Evolutionary conservation across 768 basidiomycete genomes (phyloP).

Genomic region (Chalciporus sphaerocephalus): DNA sequence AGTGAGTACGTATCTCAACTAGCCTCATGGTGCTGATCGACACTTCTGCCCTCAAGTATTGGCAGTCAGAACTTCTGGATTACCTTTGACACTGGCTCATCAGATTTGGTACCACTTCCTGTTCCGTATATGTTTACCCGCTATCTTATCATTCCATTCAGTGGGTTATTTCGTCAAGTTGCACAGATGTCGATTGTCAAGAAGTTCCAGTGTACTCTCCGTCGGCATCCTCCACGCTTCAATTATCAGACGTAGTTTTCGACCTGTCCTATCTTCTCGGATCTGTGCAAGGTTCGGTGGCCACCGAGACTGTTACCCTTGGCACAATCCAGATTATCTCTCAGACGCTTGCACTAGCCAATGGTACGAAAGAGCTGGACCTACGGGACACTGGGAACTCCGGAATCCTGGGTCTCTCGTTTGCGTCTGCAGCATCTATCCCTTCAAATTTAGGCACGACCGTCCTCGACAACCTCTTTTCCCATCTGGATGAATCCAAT

Average conservation of each 20-base stretch:
- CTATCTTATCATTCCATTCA: conserved; percentile 10
- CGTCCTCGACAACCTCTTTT: conserved; percentile 46
- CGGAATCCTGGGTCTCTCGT: conserved; percentile 53
- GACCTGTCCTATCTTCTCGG: conserved; percentile 50
- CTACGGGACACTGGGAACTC: conserved; percentile 47
- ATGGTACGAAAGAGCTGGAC: conserved; percentile 39
- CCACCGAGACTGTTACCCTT: conserved; percentile 42
- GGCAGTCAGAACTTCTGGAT: conserved; percentile 42
- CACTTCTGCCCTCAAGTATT: conserved; percentile 30
- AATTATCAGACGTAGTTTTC: conserved; percentile 36
- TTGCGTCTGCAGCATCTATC: conserved; percentile 47
- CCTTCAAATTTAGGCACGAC: conserved; percentile 39
- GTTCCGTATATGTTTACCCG: conserved; percentile 2
- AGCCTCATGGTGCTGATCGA: background rate
- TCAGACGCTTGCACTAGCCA: conserved; percentile 48
- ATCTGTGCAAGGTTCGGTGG: conserved; percentile 49
- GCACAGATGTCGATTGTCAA: conserved; percentile 42
- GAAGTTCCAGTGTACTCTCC: conserved; percentile 40
- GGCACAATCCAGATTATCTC: conserved; percentile 42
- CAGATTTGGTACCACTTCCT: conserved; percentile 42
- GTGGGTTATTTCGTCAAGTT: conserved; percentile 52
- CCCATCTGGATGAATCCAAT: conserved; percentile 35
- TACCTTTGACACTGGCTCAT: conserved; percentile 54
- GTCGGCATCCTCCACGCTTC: conserved; percentile 29
- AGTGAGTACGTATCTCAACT: conserved; percentile 23